Base-by-base conservation (phyloP, 768 basidiomycete genomes). In the Auriscalpium vulgare region DNA sequence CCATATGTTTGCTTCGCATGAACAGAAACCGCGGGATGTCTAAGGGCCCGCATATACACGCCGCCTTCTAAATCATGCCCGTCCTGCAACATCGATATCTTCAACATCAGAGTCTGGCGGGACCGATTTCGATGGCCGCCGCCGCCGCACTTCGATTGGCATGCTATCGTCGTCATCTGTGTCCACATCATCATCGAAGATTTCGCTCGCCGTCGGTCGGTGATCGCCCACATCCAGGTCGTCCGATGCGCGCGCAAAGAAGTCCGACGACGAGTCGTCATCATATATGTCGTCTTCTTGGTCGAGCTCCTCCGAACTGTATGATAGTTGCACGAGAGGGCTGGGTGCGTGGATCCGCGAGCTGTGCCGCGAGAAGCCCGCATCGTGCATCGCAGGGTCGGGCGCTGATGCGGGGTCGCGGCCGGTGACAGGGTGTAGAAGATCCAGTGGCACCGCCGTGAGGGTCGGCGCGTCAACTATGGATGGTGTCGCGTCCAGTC, bases 221-320 rank as follows among this genome's bases (percentile, higher is more conserved):
- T 52, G 47, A 0, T 47, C 57, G 4, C 37, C 8, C 40, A 54
- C 47, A 8, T 49, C 44, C 23, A 37, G 17, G 8, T 62, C 60
- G 35, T 62, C 61, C 56, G 61, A 62, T 8, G 50, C 57, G 6
- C 61, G 59, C 50, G 55, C 61, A 46, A 62, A 62, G 37, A 62
- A 62, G 37, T 59, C 60, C 17, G 37, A 40, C n/a, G 56, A 55
- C 51, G 58, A 59, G 45, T 61, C 60, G 34, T 51, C 59, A 29
- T 62, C 60, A 4, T 52, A 29, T 29, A 29, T 56, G 14, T 17
- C 50, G 4, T 46, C 40, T 40, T 38, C 51, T 8, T 19, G 36
- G n/a, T 44, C 47, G 21, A 11, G 19, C 5, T 56, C 61, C 14
- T 50, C 61, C 4, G 61, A 62, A 51, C 61, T 52, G 21, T 52